phyloP scores from a whole-genome alignment of 2,329 filamentous ascomycete genomes.

The Fusarium chlamydosporum region DNA sequence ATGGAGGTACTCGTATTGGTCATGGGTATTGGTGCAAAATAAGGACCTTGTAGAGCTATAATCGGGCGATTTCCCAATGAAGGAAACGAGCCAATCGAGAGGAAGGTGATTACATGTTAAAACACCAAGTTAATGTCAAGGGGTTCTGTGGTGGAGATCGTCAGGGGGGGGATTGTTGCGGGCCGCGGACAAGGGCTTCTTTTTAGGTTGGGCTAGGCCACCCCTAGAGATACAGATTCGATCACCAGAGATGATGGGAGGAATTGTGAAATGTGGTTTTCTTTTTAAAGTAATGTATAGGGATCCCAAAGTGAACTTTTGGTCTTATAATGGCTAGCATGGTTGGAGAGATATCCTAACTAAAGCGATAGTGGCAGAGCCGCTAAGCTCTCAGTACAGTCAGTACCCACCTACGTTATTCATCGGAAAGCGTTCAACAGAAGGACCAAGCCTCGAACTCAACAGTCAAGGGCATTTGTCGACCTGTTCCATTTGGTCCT shows the following conservation, averaged over 20 bases:
- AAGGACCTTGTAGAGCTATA: constrained; percentile 1
- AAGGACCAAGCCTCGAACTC: too few species aligned
- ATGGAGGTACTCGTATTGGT: background rate
- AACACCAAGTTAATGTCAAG: constrained; percentile 20
- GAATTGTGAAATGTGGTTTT: too few species aligned
- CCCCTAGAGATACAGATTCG: background rate
- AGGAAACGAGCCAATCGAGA: constrained; percentile 14
- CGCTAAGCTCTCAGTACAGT: too few species aligned
- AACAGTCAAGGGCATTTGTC: too few species aligned
- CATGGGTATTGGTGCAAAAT: constrained; percentile 27
- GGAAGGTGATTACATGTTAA: constrained; percentile 27
- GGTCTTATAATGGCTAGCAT: too few species aligned
- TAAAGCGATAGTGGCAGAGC: too few species aligned
- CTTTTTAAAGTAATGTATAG: background rate
- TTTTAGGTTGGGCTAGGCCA: background rate
- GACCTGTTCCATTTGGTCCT: too few species aligned
- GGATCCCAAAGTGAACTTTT: background rate
- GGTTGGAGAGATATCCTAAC: too few species aligned
- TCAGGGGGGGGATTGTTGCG: background rate
- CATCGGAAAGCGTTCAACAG: too few species aligned
- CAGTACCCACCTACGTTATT: too few species aligned
- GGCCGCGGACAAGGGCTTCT: background rate
- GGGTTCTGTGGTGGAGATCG: constrained; percentile 18
- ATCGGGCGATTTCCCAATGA: constrained; percentile 1
- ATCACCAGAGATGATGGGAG: background rate